Evolutionary conservation across 176 grass and related monocot species (phyloP).

Genomic region (Phoenix roebelenii): DNA sequence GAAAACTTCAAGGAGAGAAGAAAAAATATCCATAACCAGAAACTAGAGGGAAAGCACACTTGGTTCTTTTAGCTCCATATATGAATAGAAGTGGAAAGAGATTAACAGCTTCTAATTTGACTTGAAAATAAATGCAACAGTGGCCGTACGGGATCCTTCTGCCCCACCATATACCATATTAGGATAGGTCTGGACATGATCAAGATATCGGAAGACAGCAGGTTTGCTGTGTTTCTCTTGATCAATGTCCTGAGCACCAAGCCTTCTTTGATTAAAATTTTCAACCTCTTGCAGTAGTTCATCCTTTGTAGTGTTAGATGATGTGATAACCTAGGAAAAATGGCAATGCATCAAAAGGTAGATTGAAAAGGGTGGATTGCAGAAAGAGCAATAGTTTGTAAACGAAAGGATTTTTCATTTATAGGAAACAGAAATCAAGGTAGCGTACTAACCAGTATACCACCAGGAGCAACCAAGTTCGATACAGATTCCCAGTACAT

Average conservation of each 20-base stretch:
- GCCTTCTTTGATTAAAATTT: slow-evolving; percentile 57
- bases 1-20: too few relatives aligned
- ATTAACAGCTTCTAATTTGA: not conserved
- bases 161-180: slow-evolving; percentile 20
- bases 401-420: not conserved
- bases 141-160: slow-evolving; percentile 43
- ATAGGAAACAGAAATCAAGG: slow-evolving; percentile 1
- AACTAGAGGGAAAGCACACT: too few relatives aligned
- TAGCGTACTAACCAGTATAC: slow-evolving; percentile 55
- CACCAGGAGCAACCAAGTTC: slow-evolving; percentile 63
- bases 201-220: slow-evolving; percentile 62
- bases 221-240: slow-evolving; percentile 15
- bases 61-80: too few relatives aligned
- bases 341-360: not conserved
- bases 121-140: slow-evolving; percentile 51
- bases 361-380: slow-evolving; percentile 10
- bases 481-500: slow-evolving; percentile 91
- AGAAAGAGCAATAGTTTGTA: not conserved
- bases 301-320: slow-evolving; percentile 76
- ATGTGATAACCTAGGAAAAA: slow-evolving; percentile 60
- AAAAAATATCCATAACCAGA: too few relatives aligned
- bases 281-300: slow-evolving; percentile 72
- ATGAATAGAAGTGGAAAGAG: too few relatives aligned
- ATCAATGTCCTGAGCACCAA: slow-evolving; percentile 15
- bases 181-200: slow-evolving; percentile 61